phyloP scores from a whole-genome alignment of 1,284 basidiomycete species.

The Leccinum angustisporum region DNA sequence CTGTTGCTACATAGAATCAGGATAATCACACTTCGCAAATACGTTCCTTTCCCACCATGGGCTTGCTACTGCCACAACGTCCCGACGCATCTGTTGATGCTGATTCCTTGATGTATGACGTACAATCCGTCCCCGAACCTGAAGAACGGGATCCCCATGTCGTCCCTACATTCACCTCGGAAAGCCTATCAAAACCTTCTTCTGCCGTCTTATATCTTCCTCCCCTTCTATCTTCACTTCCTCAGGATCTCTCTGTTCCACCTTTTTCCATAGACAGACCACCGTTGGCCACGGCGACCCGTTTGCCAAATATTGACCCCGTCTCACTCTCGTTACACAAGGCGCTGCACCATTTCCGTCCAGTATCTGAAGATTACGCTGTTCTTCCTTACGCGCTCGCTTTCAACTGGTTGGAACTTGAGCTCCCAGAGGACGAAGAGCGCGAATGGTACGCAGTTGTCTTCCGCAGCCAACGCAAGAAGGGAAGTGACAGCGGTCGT shows the following conservation, averaged over 20 bases:
- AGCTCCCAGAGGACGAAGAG: slow-evolving; percentile 65
- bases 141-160: slow-evolving; percentile 52
- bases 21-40: neutral
- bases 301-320: slow-evolving; percentile 79
- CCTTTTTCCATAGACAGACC: slow-evolving; percentile 33
- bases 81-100: slow-evolving; percentile 18
- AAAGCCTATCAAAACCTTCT: slow-evolving; percentile 38
- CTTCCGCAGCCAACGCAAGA: slow-evolving; percentile 78
- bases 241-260: slow-evolving; percentile 37
- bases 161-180: slow-evolving; percentile 52
- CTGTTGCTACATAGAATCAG: slow-evolving; percentile 10
- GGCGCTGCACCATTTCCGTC: slow-evolving; percentile 76
- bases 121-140: neutral
- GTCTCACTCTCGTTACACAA: slow-evolving; percentile 83
- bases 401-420: slow-evolving; percentile 85
- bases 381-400: slow-evolving; percentile 62
- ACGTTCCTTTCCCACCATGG: slow-evolving; percentile 23
- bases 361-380: slow-evolving; percentile 64
- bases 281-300: slow-evolving; percentile 65
- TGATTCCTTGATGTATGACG: neutral
- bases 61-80: slow-evolving; percentile 34
- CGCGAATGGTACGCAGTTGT: slow-evolving; percentile 90
- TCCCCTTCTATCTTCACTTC: slow-evolving; percentile 73
- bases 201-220: slow-evolving; percentile 74
- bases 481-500: slow-evolving; percentile 68